These are phyloP conservation scores for Heracleum sosnowskyi DNA, from an alignment of 129 eudicot genomes.

Conservation along the genomic window DNA sequence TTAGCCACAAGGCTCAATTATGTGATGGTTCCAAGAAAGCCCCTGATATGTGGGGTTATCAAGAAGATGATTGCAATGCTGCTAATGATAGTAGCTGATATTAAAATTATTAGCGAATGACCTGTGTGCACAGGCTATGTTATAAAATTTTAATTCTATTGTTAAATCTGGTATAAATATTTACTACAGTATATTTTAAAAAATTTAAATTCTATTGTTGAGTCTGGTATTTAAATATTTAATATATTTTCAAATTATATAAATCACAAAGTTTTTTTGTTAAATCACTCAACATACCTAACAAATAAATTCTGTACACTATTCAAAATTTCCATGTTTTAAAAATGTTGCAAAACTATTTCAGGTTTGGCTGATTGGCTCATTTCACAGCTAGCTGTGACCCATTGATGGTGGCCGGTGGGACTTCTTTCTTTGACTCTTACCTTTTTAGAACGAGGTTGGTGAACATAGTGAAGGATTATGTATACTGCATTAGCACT, in stretches of 20 bases:
- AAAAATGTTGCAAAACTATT: not conserved
- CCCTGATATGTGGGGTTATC: not conserved
- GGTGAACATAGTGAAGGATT: not conserved
- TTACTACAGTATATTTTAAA: too few relatives aligned
- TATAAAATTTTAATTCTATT: too few relatives aligned
- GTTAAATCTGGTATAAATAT: too few relatives aligned
- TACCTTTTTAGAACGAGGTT: not conserved
- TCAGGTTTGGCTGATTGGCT: too few relatives aligned
- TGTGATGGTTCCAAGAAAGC: not conserved
- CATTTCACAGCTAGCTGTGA: not conserved
- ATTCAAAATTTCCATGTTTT: not conserved
- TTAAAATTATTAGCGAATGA: not conserved
- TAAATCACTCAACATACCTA: not conserved
- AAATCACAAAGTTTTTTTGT: not conserved
- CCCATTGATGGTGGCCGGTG: constrained; percentile 1
- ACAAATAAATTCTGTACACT: not conserved
- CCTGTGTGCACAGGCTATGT: not conserved
- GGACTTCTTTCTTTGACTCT: not conserved
- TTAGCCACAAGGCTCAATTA: not conserved
- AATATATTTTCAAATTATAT: not conserved
- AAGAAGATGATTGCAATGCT: not conserved
- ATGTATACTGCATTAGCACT: not conserved
- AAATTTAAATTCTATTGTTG: too few relatives aligned
- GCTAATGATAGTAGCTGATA: not conserved
- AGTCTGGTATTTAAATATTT: not conserved